Evolutionary conservation across 192 early-diverging fungal species (phyloP), one percentile per base, ranked within the genome.

Genomic region (Entomortierella lignicola): DNA sequence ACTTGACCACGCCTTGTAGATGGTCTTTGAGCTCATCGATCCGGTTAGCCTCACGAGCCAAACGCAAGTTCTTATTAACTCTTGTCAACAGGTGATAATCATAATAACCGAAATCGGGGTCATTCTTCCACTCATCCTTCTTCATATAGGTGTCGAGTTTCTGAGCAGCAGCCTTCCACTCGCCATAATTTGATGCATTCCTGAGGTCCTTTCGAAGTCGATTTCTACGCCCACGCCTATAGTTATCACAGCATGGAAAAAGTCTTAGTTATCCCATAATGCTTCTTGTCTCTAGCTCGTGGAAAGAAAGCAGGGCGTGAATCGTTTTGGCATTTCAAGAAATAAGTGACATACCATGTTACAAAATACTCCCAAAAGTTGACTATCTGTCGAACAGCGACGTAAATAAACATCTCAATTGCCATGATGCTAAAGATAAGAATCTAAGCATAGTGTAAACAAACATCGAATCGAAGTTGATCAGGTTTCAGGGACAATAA

Each of bases 41-140:
- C 29, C 82, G 56, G 54, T 84, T 65, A 25, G 59, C 55, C 25
- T 81, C 44, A 23, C 85, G 63, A 26, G 83, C 84, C 29, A 52
- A 64, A 11, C 51, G 71, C 5, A 88, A 43, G 62, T 84, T 85
- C 57, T 80, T 72, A 32, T 86, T 82, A 4, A 89, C 84, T 59
- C 87, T 91, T n/a, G 86, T 83, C 18, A 94, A 81, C 25, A 93
- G 69, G 29, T 81, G 66, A 63, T 87, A 88, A 69, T 92, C 91
- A 55, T 92, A 93, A 63, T 88, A 85, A 2, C 86, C 84, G 73
- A 83, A 89, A 30, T 82, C 83, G 2, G 82, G 80, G 13, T 85
- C 80, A 23, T 82, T 55, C 55, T 92, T 92, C 93, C 93, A 94
- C n/a, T 85, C 81, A 56, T 90, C 85, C 65, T 92, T 91, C n/a